Evolutionary conservation across 345 rosid species (phyloP).

Genomic region (Euphorbia lathyris): DNA sequence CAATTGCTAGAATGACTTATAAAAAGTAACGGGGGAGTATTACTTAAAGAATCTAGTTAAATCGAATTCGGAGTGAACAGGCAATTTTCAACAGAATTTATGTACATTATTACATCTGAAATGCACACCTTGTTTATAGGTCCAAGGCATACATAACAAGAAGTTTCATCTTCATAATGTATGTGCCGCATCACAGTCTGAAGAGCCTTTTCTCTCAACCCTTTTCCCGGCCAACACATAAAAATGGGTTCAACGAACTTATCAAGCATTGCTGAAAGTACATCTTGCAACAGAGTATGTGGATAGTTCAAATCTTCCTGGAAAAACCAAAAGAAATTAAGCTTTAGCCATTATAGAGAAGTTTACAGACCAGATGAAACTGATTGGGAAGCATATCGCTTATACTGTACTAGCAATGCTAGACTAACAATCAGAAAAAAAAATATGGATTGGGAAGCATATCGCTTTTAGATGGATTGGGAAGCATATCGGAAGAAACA

Average conservation of each 20-base stretch:
- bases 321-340: conserved; percentile 39
- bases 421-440: too few relatives aligned
- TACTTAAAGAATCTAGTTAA: not conserved
- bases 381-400: too few relatives aligned
- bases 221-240: conserved; percentile 73
- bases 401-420: too few relatives aligned
- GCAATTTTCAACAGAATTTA: too few relatives aligned
- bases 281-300: conserved; percentile 73
- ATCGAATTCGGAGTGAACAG: not conserved
- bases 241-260: conserved; percentile 65
- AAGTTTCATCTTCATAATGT: conserved; percentile 89
- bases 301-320: conserved; percentile 87
- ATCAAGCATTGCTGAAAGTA: conserved; percentile 65
- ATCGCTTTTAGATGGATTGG: not conserved
- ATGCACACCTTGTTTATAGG: conserved; percentile 71
- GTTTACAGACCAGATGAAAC: not conserved
- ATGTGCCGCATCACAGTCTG: conserved; percentile 55
- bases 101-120: not conserved
- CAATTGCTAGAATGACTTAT: too few relatives aligned
- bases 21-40: too few relatives aligned
- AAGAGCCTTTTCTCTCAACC: conserved; percentile 73
- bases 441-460: too few relatives aligned
- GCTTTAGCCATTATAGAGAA: not conserved
- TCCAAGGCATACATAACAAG: conserved; percentile 77
- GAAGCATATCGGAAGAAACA: not conserved